Evolutionary conservation across 495 filamentous ascomycete species (phyloP), one percentile per base, ranked within the genome.

Genomic region (Aspergillus asperescens): DNA sequence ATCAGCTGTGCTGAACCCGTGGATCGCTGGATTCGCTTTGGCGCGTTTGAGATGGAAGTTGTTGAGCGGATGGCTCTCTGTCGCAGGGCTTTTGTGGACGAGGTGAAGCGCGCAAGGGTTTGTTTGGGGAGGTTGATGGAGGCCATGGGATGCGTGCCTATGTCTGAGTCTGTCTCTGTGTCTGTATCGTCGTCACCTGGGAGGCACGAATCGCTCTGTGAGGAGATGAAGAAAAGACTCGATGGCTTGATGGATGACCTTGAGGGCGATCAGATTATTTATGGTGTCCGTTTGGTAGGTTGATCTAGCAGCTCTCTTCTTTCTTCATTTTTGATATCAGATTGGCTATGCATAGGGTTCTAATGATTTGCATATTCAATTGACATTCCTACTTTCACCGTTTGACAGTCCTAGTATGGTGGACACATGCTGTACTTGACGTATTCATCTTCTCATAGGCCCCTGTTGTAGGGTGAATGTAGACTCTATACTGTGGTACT

Each of bases 21-120:
- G 1, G 46, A 54, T 18, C 46, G 56, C 16, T 52, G 53, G 28
- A 43, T 59, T 9, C 51, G 52, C n/a, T 59, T 39, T 27, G 52
- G 52, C 0, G 18, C 44, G 1, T 59, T 55, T 20, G 56, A 48
- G 40, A 55, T 59, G 19, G 51, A 59, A 8, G 48, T 52, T 23
- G 20, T 55, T 10, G 56, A 59, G 35, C 52, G 55, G 24, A 52
- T 41, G 43, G 43, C 42, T n/a, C 43, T 55, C 23, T 59, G 52
- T 22, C 42, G 37, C 1, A 42, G 42, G 23, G 40, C 38, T 1
- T 52, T 55, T 10, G 41, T 48, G 4, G 46, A 53, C 22, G 56
- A 59, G 35, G 15, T 59, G 16, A 59, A 48, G 34, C 52, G 56
- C 0, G 56, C 56, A 3, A 28, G 35, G 22, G 8, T 51, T 1